These are phyloP conservation scores for Fusarium piperis DNA, from an alignment of 2,329 filamentous ascomycete species.

Conservation along the genomic window DNA sequence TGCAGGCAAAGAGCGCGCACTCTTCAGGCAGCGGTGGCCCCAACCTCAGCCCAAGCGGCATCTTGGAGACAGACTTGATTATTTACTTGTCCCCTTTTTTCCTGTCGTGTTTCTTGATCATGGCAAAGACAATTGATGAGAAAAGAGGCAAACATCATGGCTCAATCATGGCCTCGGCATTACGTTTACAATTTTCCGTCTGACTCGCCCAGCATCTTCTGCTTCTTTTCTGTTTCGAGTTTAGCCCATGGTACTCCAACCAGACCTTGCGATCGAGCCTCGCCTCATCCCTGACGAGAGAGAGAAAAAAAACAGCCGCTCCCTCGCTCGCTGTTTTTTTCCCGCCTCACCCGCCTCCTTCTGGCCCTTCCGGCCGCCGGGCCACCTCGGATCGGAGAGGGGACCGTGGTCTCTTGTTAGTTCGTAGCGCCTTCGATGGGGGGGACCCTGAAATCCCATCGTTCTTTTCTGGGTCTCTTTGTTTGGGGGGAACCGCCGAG, in stretches of 20 bases:
- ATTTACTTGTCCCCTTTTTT: background rate
- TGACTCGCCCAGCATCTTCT: constrained; percentile 35
- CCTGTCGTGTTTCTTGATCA: background rate
- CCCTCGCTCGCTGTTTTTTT: constrained; percentile 22
- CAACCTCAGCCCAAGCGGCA: constrained; percentile 1
- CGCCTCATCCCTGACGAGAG: constrained; percentile 23
- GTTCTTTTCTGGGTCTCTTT: constrained; percentile 19
- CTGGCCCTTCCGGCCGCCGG: constrained; percentile 29
- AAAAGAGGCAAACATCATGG: background rate
- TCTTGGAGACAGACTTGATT: background rate
- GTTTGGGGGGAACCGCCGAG: constrained; percentile 14
- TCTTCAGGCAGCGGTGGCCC: constrained; percentile 21
- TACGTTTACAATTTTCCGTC: constrained; percentile 24
- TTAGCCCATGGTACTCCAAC: constrained; percentile 6
- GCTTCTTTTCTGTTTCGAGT: constrained; percentile 34
- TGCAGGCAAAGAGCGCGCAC: constrained; percentile 17
- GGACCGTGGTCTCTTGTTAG: constrained; percentile 12
- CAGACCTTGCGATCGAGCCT: constrained; percentile 16
- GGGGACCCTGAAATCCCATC: constrained; percentile 39
- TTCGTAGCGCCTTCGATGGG: constrained; percentile 13
- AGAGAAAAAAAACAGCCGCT: background rate
- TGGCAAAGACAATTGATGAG: background rate
- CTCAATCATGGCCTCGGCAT: constrained; percentile 21
- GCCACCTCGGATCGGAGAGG: constrained; percentile 31
- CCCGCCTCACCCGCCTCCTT: constrained; percentile 40